Percentiles rank a stretch among this genome's conserved stretches.
These are phyloP conservation scores for Diaporthe amygdali DNA, from an alignment of 2,329 filamentous ascomycete species.

Conservation along the genomic window DNA sequence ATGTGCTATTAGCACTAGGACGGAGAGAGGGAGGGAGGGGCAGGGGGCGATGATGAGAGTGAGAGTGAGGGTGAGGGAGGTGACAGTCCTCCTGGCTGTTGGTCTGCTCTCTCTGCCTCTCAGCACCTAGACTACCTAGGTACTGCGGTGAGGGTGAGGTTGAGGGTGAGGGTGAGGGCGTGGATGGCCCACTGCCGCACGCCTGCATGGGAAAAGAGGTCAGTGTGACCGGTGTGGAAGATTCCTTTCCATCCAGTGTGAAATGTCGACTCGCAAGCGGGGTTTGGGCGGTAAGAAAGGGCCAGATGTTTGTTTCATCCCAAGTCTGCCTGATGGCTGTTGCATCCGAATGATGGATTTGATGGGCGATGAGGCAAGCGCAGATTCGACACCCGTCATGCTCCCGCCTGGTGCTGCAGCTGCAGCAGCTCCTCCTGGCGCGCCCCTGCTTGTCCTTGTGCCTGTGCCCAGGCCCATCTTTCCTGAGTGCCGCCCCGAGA, in stretches of 20 bases:
- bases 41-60: not conserved
- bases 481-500: not conserved
- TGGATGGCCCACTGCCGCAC: not conserved
- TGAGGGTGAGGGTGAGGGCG: too few species aligned
- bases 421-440: not conserved
- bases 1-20: not conserved
- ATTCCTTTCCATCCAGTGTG: conserved; percentile 5
- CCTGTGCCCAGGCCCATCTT: conserved; percentile 3
- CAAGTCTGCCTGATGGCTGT: conserved; percentile 23
- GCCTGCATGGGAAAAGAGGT: not conserved
- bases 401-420: not conserved
- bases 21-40: not conserved
- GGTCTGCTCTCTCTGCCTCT: not conserved
- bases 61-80: not conserved
- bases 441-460: not conserved
- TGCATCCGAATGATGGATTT: conserved; percentile 22
- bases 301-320: conserved; percentile 26
- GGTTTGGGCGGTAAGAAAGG: conserved; percentile 11
- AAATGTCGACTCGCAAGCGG: conserved; percentile 11
- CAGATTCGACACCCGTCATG: conserved; percentile 11
- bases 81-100: not conserved
- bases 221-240: conserved; percentile 2
- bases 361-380: conserved; percentile 11
- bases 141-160: not conserved
- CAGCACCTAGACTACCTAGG: not conserved